Percentiles rank a stretch among this genome's conserved stretches.
Evolutionary conservation across 2,329 filamentous ascomycete species (phyloP).

Genomic region (Penicillium janthinellum): DNA sequence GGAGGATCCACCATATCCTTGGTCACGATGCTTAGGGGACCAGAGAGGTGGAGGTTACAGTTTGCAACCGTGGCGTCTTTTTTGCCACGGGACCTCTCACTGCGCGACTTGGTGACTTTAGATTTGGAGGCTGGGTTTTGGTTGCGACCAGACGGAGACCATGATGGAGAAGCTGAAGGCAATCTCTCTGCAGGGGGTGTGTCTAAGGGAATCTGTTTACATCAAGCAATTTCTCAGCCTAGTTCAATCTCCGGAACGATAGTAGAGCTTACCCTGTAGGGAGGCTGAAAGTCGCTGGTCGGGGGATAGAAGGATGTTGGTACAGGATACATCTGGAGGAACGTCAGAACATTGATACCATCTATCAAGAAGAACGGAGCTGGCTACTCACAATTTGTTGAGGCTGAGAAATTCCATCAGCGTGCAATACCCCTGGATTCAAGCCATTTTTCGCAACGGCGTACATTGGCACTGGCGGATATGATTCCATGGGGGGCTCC

Average conservation of each 20-base stretch:
- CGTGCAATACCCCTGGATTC: constrained; percentile 1
- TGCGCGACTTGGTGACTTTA: constrained; percentile 10
- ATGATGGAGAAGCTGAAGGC: constrained; percentile 13
- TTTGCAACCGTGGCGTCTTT: constrained; percentile 13
- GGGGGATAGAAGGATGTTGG: background rate
- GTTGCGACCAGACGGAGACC: constrained; percentile 19
- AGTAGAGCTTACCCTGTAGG: background rate
- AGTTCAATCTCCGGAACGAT: background rate
- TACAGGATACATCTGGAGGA: background rate
- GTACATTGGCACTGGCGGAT: constrained; percentile 3
- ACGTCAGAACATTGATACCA: background rate
- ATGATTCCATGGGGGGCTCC: background rate
- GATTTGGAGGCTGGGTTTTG: constrained; percentile 9
- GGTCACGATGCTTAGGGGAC: constrained; percentile 33
- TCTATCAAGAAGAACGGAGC: background rate
- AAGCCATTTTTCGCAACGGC: constrained; percentile 1
- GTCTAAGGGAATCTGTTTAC: background rate
- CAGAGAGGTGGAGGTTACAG: constrained; percentile 10
- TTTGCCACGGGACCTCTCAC: constrained; percentile 4
- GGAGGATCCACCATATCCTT: constrained; percentile 54
- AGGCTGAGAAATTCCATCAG: background rate
- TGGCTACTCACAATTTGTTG: background rate
- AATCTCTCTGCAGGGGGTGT: background rate
- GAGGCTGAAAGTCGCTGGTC: background rate
- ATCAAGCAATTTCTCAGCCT: background rate